Evolutionary conservation across 805 yeast species (phyloP), one percentile per base, ranked within the genome.

Genomic region (Sugiyamaella qingdaonensis): DNA sequence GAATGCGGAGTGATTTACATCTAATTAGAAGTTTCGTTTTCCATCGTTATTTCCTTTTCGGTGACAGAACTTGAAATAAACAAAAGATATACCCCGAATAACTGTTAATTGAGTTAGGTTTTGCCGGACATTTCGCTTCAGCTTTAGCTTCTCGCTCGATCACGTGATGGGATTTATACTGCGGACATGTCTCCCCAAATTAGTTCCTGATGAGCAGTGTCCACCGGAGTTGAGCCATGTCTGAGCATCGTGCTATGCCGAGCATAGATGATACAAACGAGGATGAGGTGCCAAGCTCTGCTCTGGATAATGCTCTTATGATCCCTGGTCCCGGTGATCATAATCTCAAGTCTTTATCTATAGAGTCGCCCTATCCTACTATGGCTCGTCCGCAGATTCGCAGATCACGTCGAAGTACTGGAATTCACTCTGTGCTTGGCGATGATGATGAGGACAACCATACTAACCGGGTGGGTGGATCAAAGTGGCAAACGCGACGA

Each of bases 281-380:
- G 43, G 48, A 49, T 2, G 59, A 54, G 29, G 51, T 57, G 18
- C 61, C 62, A 10, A 44, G 33, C 18, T 52, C 53, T 33, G 46
- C 57, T 10, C 49, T 59, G 39, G 58, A 56, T 14, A 58, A 59
- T 24, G 47, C 60, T 19, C 60, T 61, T 2, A 46, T 53, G 14
- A 43, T 59, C 5, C 44, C 55, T 37, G 42, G 39, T 19, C 29
- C 45, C 27, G 32, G 29, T 24, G 48, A 49, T 29, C 35, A 33
- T 18, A 58, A 37, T 13, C 46, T 44, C 39, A 39, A 39, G 21
- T 39, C 43, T 10, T n/a, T 39, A 16, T 39, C 43, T 5, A 39
- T 39, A 21, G 43, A 39, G 21, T 39, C 10, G 43, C 58, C 64
- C 7, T 63, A 62, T 21, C 50, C 65, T 1, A 24, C 61, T 1